phyloP scores from a whole-genome alignment of 2,329 filamentous ascomycete genomes.

The Stemphylium lycopersici region DNA sequence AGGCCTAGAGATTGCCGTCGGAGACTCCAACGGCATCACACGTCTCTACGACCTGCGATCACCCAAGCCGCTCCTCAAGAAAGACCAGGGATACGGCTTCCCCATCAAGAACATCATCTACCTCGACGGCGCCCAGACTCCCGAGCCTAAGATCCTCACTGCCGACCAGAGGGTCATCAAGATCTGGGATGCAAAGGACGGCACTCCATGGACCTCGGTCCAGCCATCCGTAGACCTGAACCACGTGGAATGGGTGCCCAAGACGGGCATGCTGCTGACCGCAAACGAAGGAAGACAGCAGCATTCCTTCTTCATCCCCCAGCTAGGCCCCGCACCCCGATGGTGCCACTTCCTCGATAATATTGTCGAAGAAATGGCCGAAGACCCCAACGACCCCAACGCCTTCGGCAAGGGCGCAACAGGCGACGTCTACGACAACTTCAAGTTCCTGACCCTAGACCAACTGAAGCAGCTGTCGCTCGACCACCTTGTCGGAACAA shows the following conservation, averaged over 20 bases:
- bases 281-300: conserved; percentile 97
- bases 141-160: conserved; percentile 79
- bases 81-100: conserved; percentile 95
- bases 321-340: conserved; percentile 87
- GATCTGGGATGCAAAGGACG: conserved; percentile 85
- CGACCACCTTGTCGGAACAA: conserved; percentile 87
- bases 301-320: conserved; percentile 93
- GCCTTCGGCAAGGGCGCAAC: conserved; percentile 60
- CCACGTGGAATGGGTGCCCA: conserved; percentile 88
- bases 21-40: conserved; percentile 85
- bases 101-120: conserved; percentile 83
- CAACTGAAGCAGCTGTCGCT: conserved; percentile 86
- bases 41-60: conserved; percentile 92
- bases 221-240: conserved; percentile 96
- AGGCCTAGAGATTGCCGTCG: conserved; percentile 83
- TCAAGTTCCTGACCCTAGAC: conserved; percentile 92
- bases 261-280: conserved; percentile 93
- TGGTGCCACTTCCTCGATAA: conserved; percentile 99
- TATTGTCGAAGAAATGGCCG: conserved; percentile 97
- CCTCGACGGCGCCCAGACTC: conserved; percentile 69
- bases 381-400: conserved; percentile 71
- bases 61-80: conserved; percentile 81
- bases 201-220: conserved; percentile 91
- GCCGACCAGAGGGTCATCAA: conserved; percentile 97
- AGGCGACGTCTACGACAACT: conserved; percentile 94